Percentiles rank a stretch among this genome's conserved stretches.
phyloP scores from a whole-genome alignment of 768 basidiomycete species.

The Coprinopsis strossmayeri region DNA sequence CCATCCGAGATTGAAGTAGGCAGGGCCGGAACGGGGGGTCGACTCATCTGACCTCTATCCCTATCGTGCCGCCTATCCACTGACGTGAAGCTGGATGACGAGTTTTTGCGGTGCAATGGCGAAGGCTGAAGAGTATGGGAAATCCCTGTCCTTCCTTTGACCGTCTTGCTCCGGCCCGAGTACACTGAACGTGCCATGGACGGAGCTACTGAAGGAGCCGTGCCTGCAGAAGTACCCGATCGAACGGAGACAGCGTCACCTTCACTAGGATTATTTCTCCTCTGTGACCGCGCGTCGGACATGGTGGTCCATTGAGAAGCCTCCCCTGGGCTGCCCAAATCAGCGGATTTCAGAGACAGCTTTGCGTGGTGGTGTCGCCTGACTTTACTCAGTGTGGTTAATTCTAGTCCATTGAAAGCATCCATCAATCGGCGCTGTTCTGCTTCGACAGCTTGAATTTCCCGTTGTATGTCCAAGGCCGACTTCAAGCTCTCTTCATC shows the following conservation, averaged over 20 bases:
- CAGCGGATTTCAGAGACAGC: conserved; percentile 18
- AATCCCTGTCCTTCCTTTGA: conserved; percentile 29
- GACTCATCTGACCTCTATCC: conserved; percentile 5
- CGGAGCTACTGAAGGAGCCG: conserved; percentile 37
- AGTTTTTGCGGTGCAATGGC: conserved; percentile 47
- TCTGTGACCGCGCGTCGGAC: conserved; percentile 26
- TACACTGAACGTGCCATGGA: conserved; percentile 42
- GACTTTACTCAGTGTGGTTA: conserved; percentile 54
- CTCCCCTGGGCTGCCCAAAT: conserved; percentile 28
- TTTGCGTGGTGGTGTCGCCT: conserved; percentile 25
- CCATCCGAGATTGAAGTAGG: conserved; percentile 22
- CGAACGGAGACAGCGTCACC: conserved; percentile 45
- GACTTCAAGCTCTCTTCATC: conserved; percentile 55
- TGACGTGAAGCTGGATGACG: conserved; percentile 55
- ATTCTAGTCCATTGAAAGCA: conserved; percentile 74
- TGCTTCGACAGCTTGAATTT: conserved; percentile 63
- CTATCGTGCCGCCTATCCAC: conserved; percentile 23
- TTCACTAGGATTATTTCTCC: conserved; percentile 34
- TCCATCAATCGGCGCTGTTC: conserved; percentile 68
- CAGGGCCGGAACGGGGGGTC: conserved; percentile 32
- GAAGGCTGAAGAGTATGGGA: conserved; percentile 17
- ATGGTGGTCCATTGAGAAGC: conserved; percentile 18
- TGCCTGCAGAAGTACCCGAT: conserved; percentile 45
- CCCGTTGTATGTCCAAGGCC: conserved; percentile 55
- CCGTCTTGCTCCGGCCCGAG: conserved; percentile 25